Percentiles rank a stretch among this genome's conserved stretches.
Conservation (phyloP, 1,284 basidiomycete genomes). For the Dichomitus squalens region DNA sequence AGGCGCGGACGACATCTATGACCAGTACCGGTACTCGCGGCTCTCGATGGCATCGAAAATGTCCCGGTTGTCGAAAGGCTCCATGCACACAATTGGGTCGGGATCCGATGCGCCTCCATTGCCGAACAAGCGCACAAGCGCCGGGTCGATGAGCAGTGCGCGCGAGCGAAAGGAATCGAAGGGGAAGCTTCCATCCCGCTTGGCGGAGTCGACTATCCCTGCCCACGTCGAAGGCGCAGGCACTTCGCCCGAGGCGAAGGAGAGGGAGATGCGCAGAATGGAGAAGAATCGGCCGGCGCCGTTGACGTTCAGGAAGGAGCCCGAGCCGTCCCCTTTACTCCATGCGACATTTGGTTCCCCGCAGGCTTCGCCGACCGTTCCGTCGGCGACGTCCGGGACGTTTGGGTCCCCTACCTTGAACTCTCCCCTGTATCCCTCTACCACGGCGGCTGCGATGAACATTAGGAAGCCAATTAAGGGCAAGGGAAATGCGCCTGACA, state of each 20-base stretch:
- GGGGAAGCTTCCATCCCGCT: conserved; percentile 12
- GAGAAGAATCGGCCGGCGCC: conserved; percentile 25
- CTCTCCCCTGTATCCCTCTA: conserved; percentile 21
- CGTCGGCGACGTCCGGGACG: conserved; percentile 22
- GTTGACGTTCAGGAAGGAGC: conserved; percentile 18
- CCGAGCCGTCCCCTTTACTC: conserved; percentile 45
- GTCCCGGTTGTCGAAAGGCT: conserved; percentile 36
- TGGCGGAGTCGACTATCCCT: conserved; percentile 12
- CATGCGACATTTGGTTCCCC: conserved; percentile 57
- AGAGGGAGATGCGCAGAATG: conserved; percentile 8
- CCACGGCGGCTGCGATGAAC: conserved; percentile 33
- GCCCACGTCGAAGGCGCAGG: conserved; percentile 4
- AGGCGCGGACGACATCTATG: conserved; percentile 68
- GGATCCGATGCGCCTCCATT: conserved; percentile 36
- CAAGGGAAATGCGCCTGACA: conserved; percentile 23
- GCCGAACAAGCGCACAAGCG: conserved; percentile 31
- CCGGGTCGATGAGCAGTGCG: conserved; percentile 17
- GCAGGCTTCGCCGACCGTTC: conserved; percentile 38
- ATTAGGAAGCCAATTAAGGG: conserved; percentile 40
- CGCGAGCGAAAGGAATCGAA: conserved; percentile 17
- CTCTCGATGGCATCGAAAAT: conserved; percentile 52
- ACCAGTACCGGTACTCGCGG: conserved; percentile 73
- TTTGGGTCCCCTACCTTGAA: conserved; percentile 27
- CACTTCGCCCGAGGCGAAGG: neutral
- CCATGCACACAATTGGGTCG: conserved; percentile 29